Conservation (phyloP, 2,329 filamentous ascomycete species). For the Dryadomyces quercus-mongolicae region DNA sequence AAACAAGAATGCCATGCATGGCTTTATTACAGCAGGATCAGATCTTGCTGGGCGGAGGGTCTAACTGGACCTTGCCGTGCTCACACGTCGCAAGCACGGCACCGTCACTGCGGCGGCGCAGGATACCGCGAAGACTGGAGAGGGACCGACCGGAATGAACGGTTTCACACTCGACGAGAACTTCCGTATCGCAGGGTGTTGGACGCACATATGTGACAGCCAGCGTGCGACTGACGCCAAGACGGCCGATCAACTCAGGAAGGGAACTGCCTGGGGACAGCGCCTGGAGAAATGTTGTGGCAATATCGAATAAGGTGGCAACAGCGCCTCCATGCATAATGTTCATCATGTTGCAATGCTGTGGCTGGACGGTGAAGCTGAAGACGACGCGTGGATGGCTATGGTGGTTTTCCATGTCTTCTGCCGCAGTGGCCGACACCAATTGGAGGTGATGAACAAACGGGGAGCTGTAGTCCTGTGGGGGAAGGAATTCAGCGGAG, state of each 20-base stretch:
- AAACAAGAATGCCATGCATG: neutral
- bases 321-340: conserved; percentile 53
- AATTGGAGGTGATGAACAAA: conserved; percentile 30
- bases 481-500: neutral
- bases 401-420: conserved; percentile 1
- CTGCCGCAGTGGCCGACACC: conserved; percentile 18
- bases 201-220: conserved; percentile 57
- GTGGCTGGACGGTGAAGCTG: conserved; percentile 33
- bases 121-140: conserved; percentile 38
- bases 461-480: conserved; percentile 25
- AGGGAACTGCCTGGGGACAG: conserved; percentile 41
- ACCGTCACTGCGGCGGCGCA: conserved; percentile 40
- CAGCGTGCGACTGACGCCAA: conserved; percentile 55
- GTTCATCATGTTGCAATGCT: conserved; percentile 39
- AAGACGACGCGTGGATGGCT: conserved; percentile 17
- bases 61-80: conserved; percentile 48
- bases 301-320: conserved; percentile 55
- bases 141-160: conserved; percentile 44
- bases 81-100: conserved; percentile 45
- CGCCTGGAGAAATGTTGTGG: conserved; percentile 46
- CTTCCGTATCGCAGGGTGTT: conserved; percentile 34
- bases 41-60: neutral
- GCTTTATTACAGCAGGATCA: neutral
- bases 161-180: conserved; percentile 44
- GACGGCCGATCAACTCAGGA: conserved; percentile 37